These are phyloP conservation scores for Diversispora eburnea DNA, from an alignment of 192 early-diverging fungal genomes.

Conservation along the genomic window DNA sequence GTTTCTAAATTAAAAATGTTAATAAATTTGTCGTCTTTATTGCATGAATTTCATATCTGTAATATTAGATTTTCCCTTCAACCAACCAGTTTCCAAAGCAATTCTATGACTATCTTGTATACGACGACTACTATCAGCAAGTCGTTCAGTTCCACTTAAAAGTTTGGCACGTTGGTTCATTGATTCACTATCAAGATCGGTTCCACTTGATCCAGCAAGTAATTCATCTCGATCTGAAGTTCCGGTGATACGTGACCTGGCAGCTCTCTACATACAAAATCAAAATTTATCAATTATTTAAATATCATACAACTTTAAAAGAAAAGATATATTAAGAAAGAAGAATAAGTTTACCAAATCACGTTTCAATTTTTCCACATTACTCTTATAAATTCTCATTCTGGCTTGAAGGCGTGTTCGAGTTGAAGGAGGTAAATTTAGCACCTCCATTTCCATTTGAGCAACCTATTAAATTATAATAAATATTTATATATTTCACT, in stretches of 20 bases:
- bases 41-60: not conserved
- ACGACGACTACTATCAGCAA: conserved; percentile 72
- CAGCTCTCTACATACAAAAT: conserved; percentile 52
- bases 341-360: conserved; percentile 57
- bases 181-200: conserved; percentile 53
- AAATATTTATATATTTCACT: not conserved
- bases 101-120: conserved; percentile 85
- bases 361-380: conserved; percentile 73
- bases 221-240: conserved; percentile 59
- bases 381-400: conserved; percentile 70
- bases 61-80: not conserved
- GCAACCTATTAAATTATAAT: conserved; percentile 51
- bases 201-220: conserved; percentile 47
- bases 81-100: conserved; percentile 81
- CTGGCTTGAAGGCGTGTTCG: conserved; percentile 65
- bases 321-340: not conserved
- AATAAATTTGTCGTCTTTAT: not conserved
- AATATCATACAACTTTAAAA: not conserved
- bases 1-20: conserved; percentile 49
- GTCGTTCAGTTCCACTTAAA: conserved; percentile 80
- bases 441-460: conserved; percentile 93
- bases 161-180: conserved; percentile 78
- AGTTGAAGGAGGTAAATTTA: conserved; percentile 61
- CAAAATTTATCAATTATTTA: not conserved
- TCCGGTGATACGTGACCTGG: conserved; percentile 39